Percentiles rank a stretch among this genome's conserved stretches.
Evolutionary conservation across 1,284 basidiomycete genomes (phyloP).

Genomic region (Apiotrichum montevideense): DNA sequence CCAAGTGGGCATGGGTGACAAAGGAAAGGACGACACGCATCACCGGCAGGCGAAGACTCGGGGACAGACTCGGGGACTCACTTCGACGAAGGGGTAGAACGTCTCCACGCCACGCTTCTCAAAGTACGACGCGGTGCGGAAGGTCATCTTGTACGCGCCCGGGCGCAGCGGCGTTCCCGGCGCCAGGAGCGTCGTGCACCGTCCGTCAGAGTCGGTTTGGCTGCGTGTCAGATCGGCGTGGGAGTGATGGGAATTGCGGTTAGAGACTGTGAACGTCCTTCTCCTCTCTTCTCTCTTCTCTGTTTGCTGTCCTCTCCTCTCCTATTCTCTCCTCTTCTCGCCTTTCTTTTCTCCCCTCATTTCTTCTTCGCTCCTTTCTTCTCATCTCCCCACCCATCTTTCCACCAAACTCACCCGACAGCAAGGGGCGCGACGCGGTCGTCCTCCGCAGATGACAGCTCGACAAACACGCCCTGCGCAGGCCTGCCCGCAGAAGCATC

Average conservation of each 20-base stretch:
- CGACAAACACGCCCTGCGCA: slow-evolving; percentile 44
- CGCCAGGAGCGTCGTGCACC: slow-evolving; percentile 65
- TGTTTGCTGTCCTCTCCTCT: no score
- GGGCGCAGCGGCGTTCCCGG: slow-evolving; percentile 53
- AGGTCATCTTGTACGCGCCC: slow-evolving; percentile 74
- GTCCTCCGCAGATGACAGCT: slow-evolving; percentile 42
- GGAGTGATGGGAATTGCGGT: no score
- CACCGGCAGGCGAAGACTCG: neutral
- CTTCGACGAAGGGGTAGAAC: slow-evolving; percentile 67
- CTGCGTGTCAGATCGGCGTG: slow-evolving; percentile 27
- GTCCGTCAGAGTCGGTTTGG: slow-evolving; percentile 71
- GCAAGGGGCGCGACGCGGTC: slow-evolving; percentile 49
- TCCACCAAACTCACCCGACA: slow-evolving; percentile 52
- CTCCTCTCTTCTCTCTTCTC: no score
- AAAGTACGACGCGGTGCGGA: slow-evolving; percentile 79
- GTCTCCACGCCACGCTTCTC: slow-evolving; percentile 56
- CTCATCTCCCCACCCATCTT: no score
- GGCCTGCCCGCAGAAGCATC: slow-evolving; percentile 78
- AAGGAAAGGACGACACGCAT: slow-evolving; percentile 3
- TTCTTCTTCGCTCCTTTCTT: no score
- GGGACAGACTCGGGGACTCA: slow-evolving; percentile 14
- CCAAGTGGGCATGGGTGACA: neutral
- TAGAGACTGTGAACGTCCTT: no score
- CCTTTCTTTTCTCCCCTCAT: no score
- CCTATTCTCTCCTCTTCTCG: no score